Base-by-base conservation (phyloP, 1,284 basidiomycete species). In the Rhodotorula sp. region DNA sequence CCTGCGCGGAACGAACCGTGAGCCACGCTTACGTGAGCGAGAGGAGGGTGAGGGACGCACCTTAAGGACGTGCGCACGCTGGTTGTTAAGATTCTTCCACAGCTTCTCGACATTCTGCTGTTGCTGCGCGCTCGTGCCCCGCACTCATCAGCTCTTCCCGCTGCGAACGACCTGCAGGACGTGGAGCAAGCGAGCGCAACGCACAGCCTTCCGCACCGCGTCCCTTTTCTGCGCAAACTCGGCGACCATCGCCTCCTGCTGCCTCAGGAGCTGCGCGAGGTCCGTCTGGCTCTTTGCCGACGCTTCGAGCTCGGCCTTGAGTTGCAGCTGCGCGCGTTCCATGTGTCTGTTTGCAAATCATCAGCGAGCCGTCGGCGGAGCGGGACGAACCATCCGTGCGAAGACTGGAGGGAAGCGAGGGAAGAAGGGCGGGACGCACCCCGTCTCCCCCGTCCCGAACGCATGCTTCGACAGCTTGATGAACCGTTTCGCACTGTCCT, bases 401-500 rank as follows among this genome's bases (percentile, higher is more conserved):
- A n/a, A n/a, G n/a, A n/a, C n/a, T n/a, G 27, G 27, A n/a, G 2
- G 50, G 10, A 5, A 2, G 2, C 3, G 12, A 51, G 12, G n/a
- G 10, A 3, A 8, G 2, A 22, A 0, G 32, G 4, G 19, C 3
- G 2, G 51, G 32, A 34, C 88, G 77, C 79, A 92, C 90, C 93
- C 95, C 72, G 95, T 92, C 83, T 99, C 96, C 81, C 96, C 92
- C 78, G 86, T 86, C 36, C 95, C 94, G 34, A 97, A 83, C 2
- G 87, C 79, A 70, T 85, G 80, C 82, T 92, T 96, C 41, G 93
- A 86, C 36, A 99, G 85, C 82, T 92, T 94, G 34, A 86, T 84
- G 19, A 99, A 80, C 50, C 90, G 87, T 83, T 94, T 95, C 5
- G 95, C 89, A 79, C 98, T 98, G 46, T 98, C 96, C 77, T 97